phyloP scores from a whole-genome alignment of 1,139 yeast genomes.

The Candida tetrigidarum region DNA sequence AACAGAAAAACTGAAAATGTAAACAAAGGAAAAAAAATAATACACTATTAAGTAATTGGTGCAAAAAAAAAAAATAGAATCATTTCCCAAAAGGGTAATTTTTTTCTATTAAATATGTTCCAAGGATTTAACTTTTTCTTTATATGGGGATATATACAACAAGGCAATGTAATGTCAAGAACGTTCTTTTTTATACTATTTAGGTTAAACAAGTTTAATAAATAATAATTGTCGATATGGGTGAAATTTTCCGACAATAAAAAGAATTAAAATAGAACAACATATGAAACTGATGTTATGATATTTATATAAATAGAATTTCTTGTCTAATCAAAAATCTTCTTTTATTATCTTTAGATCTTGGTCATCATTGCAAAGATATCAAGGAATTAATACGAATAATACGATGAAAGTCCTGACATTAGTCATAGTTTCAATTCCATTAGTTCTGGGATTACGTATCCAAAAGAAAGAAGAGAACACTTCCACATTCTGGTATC shows the following conservation, averaged over 20 bases:
- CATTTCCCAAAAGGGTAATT: conserved; percentile 4
- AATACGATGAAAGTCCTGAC: conserved; percentile 2
- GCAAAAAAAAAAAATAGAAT: too few relatives aligned
- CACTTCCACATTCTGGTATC: conserved; percentile 6
- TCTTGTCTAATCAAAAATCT: too few relatives aligned
- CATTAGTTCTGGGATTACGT: conserved; percentile 6
- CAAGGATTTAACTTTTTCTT: neutral
- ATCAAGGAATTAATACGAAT: neutral
- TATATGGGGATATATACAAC: too few relatives aligned
- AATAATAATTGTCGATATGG: neutral
- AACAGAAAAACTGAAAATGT: too few relatives aligned
- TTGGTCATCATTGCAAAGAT: too few relatives aligned
- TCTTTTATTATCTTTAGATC: too few relatives aligned
- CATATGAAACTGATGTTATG: neutral
- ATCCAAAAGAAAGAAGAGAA: neutral
- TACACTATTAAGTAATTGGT: too few relatives aligned
- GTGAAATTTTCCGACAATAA: neutral
- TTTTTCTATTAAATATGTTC: too few relatives aligned
- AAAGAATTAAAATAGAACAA: neutral
- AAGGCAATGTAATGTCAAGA: too few relatives aligned
- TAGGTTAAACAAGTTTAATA: too few relatives aligned
- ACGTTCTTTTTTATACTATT: neutral
- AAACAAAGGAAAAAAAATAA: neutral
- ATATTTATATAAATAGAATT: too few relatives aligned
- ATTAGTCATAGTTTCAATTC: neutral